Evolutionary conservation across 768 basidiomycete species (phyloP).

Genomic region (Suillus fuscotomentosus): DNA sequence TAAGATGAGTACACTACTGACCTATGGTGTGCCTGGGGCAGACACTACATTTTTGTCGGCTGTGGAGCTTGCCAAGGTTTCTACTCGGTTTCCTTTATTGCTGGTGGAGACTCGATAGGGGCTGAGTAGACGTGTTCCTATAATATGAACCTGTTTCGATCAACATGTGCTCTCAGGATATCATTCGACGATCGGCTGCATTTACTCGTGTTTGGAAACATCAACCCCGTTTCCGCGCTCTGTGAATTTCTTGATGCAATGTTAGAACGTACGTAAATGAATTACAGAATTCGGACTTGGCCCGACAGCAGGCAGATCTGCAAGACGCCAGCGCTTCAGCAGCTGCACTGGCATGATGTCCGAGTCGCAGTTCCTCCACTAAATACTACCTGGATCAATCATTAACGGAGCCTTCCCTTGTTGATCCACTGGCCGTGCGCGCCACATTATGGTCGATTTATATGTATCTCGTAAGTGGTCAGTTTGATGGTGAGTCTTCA

Average conservation of each 20-base stretch:
- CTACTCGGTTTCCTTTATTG: conserved; percentile 72
- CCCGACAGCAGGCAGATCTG: not conserved
- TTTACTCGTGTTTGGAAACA: not conserved
- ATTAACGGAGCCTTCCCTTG: not conserved
- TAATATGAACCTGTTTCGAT: not conserved
- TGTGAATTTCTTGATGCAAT: conserved; percentile 3
- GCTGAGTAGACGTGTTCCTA: conserved; percentile 12
- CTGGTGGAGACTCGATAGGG: conserved; percentile 46
- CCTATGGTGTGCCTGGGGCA: conserved; percentile 48
- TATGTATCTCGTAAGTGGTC: conserved; percentile 18
- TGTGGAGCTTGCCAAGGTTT: conserved; percentile 66
- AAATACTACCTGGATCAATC: conserved; percentile 6
- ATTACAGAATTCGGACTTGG: not conserved
- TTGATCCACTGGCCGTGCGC: conserved; percentile 2
- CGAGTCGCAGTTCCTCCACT: not conserved
- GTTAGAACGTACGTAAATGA: conserved; percentile 1
- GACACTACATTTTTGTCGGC: conserved; percentile 59
- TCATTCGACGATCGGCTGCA: conserved; percentile 1
- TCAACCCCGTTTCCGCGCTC: not conserved
- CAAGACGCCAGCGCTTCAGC: not conserved
- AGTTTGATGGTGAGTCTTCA: not conserved
- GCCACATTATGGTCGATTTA: not conserved
- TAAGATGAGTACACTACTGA: conserved; percentile 45
- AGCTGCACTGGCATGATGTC: not conserved
- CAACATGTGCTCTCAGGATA: not conserved